These are phyloP conservation scores for Xylariales sp. DNA, from an alignment of 2,329 filamentous ascomycete species.

Conservation along the genomic window DNA sequence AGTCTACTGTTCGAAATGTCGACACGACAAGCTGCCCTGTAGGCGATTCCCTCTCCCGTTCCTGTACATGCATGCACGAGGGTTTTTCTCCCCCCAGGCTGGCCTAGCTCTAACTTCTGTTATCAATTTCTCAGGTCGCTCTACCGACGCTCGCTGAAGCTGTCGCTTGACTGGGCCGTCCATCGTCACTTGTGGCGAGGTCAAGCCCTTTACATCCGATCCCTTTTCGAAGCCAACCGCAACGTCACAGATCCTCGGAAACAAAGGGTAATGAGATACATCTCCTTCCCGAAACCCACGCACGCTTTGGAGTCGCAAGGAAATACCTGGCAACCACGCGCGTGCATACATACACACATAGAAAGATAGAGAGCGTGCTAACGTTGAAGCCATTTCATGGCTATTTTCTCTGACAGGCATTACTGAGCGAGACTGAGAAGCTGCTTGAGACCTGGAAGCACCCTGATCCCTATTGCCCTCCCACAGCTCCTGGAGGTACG, in stretches of 20 bases:
- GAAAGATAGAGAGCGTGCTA: constrained; percentile 8
- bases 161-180: constrained; percentile 92
- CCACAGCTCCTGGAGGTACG: constrained; percentile 89
- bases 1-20: constrained; percentile 30
- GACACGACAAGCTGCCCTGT: constrained; percentile 47
- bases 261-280: constrained; percentile 60
- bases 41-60: constrained; percentile 20
- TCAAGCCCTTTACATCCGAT: constrained; percentile 92
- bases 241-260: constrained; percentile 79
- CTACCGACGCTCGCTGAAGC: constrained; percentile 89
- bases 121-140: constrained; percentile 51
- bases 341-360: no score
- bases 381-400: background rate
- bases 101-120: constrained; percentile 13
- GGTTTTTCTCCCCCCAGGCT: background rate
- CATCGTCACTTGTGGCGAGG: constrained; percentile 91
- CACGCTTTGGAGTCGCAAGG: constrained; percentile 7
- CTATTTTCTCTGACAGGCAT: no score
- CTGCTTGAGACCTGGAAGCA: constrained; percentile 94
- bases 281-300: background rate
- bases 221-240: constrained; percentile 90
- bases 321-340: no score
- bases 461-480: constrained; percentile 85
- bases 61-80: background rate
- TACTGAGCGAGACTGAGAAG: constrained; percentile 85